These are phyloP conservation scores for Trypanosoma vivax DNA, from an alignment of 208 protist genomes.

Conservation along the genomic window DNA sequence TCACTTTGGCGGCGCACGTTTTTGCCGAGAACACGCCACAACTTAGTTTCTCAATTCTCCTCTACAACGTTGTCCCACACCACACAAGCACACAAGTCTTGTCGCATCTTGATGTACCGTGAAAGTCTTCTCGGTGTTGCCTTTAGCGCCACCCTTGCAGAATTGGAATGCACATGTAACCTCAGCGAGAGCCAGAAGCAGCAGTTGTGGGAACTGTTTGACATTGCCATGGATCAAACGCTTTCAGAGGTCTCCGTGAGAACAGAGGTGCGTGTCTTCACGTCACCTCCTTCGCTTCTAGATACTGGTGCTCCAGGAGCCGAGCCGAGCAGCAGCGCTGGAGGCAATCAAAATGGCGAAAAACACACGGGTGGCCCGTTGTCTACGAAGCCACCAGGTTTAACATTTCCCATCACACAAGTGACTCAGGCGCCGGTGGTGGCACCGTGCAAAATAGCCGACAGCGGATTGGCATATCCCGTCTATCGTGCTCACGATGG, in stretches of 20 bases:
- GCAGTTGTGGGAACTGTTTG: conserved; percentile 76
- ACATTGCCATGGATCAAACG: conserved; percentile 55
- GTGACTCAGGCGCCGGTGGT: not conserved
- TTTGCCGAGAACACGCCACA: too few species aligned
- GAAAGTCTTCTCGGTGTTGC: conserved; percentile 61
- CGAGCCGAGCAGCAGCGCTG: not conserved
- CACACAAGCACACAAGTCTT: too few species aligned
- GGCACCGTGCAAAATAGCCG: conserved; percentile 7
- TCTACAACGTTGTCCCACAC: too few species aligned
- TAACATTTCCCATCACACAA: not conserved
- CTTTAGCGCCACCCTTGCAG: conserved; percentile 55
- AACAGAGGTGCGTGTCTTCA: conserved; percentile 42
- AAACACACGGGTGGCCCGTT: too few species aligned
- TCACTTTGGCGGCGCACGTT: too few species aligned
- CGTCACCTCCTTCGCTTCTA: conserved; percentile 18
- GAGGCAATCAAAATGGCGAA: too few species aligned
- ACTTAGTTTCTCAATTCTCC: too few species aligned
- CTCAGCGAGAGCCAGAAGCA: conserved; percentile 59
- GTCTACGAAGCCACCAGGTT: too few species aligned
- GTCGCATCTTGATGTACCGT: conserved; percentile 87
- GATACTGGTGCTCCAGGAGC: not conserved
- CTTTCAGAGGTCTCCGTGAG: conserved; percentile 54
- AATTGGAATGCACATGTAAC: conserved; percentile 34
- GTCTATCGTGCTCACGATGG: conserved; percentile 66
- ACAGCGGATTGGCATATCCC: conserved; percentile 53